A percentile compares a stretch with the other conserved stretches of the same genome.
phyloP scores from a whole-genome alignment of 257 asterid genomes.

The Solanum neorickii region DNA sequence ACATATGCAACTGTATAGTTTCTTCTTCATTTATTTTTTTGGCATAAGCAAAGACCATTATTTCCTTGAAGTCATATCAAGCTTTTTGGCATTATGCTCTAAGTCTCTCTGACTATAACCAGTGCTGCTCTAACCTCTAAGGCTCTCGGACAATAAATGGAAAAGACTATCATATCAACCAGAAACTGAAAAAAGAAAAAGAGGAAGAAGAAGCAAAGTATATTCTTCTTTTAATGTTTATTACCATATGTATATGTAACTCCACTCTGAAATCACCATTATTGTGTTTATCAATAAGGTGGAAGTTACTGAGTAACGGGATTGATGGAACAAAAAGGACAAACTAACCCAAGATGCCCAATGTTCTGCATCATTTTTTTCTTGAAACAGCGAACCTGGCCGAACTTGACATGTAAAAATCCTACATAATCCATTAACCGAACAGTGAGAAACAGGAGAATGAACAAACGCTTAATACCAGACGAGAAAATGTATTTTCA shows the following conservation, averaged over 20 bases:
- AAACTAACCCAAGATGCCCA: slow-evolving; percentile 93
- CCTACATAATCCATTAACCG: slow-evolving; percentile 28
- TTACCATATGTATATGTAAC: neutral
- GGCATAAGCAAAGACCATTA: neutral
- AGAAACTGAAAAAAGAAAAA: neutral
- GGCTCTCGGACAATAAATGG: neutral
- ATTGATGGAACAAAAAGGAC: neutral
- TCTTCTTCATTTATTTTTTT: neutral
- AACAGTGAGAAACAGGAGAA: slow-evolving; percentile 4
- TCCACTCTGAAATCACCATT: neutral
- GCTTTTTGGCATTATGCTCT: neutral
- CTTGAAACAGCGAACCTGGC: slow-evolving; percentile 89
- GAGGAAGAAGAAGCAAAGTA: neutral
- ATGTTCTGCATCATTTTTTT: slow-evolving; percentile 65
- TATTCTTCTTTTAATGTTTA: neutral
- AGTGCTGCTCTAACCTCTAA: neutral
- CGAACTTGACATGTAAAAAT: slow-evolving; percentile 74
- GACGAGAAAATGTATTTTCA: neutral
- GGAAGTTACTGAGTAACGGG: neutral
- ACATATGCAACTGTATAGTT: neutral
- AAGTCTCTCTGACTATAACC: neutral
- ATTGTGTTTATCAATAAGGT: neutral
- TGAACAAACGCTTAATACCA: neutral
- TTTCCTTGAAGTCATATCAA: neutral
- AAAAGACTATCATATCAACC: neutral